Base-by-base conservation (phyloP, 768 basidiomycete species). In the Boletales sp. region DNA sequence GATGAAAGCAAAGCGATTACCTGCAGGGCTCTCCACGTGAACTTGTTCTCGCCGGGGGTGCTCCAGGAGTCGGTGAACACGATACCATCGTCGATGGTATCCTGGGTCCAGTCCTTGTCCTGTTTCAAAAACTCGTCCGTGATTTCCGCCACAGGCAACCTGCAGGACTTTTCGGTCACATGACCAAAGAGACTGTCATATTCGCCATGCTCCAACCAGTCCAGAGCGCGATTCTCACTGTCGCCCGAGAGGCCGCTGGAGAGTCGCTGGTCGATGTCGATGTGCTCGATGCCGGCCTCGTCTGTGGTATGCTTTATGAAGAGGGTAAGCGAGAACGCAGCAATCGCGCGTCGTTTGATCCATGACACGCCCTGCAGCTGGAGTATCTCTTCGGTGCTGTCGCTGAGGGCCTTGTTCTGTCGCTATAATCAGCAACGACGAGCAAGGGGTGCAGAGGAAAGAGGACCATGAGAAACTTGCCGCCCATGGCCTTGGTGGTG, bases 371-470 rank as follows among this genome's bases (percentile, higher is more conserved):
- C 89, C 63, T 90, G 89, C 3, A 85, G 71, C 30, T 66, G 62
- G 37, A 91, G 80, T 53, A 91, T 83, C 24, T 73, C 73, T 45
- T 89, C 87, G 5, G 75, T 74, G 29, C 62, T 58, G 56, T 84
- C 86, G 36, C 82, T 85, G 46, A 88, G 74, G 2, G 71, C 39
- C 67, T 85, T 89, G 73, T 86, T 88, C 88, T 90, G 51, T 46
- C 37, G 39, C 41, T 15, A 9, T 38, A 17, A 21, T 30, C 18
- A 57, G 54, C 38, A 9, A 32, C 14, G 43, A 37, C 9, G 40
- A 41, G 18, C 21, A 13, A 13, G 43, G 24, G 10, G 15, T 7
- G 19, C 13, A n/a, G 27, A 39, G 18, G 18, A 36, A 11, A 21
- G 40, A 69, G 24, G 59, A 87, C 87, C 81, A 87, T 78, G 49